Conservation (phyloP, 2,329 filamentous ascomycete genomes). For the Monilinia laxa region DNA sequence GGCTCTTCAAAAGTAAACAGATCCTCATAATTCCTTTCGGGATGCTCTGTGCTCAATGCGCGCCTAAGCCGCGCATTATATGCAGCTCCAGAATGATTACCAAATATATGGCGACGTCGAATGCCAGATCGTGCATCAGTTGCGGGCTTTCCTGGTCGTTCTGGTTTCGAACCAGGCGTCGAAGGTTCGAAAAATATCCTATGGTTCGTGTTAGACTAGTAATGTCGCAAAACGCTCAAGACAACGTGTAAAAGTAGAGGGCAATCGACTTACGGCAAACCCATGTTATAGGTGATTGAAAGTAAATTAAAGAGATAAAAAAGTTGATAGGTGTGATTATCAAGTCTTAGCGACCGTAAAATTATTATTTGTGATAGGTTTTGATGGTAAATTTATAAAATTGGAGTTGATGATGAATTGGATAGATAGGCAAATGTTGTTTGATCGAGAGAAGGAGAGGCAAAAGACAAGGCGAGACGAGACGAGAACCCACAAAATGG, state of each 20-base stretch:
- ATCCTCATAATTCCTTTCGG: neutral
- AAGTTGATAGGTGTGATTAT: conserved; percentile 1
- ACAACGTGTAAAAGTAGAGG: conserved; percentile 24
- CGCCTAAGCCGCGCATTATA: neutral
- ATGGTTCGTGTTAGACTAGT: conserved; percentile 28
- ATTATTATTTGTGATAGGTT: conserved; percentile 23
- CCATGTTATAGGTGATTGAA: conserved; percentile 34
- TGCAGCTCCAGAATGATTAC: neutral
- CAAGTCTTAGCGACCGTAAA: conserved; percentile 28
- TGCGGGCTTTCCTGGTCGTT: conserved; percentile 36
- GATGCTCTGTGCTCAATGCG: neutral
- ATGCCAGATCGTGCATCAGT: conserved; percentile 38
- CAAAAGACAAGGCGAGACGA: neutral
- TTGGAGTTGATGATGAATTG: conserved; percentile 2
- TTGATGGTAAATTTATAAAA: conserved; percentile 25
- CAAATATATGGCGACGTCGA: conserved; percentile 28
- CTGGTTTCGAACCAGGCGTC: conserved; percentile 35
- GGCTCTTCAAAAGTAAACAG: neutral
- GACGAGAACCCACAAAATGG: neutral
- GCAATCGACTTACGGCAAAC: conserved; percentile 39
- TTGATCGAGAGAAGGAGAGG: neutral
- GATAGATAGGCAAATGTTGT: neutral
- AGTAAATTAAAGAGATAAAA: conserved; percentile 2
- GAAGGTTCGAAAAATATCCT: conserved; percentile 40
- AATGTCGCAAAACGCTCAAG: conserved; percentile 19